Percentiles rank a stretch among this genome's conserved stretches.
Evolutionary conservation across 176 grass and related monocot genomes (phyloP).

Genomic region (Oryza glumipatula): DNA sequence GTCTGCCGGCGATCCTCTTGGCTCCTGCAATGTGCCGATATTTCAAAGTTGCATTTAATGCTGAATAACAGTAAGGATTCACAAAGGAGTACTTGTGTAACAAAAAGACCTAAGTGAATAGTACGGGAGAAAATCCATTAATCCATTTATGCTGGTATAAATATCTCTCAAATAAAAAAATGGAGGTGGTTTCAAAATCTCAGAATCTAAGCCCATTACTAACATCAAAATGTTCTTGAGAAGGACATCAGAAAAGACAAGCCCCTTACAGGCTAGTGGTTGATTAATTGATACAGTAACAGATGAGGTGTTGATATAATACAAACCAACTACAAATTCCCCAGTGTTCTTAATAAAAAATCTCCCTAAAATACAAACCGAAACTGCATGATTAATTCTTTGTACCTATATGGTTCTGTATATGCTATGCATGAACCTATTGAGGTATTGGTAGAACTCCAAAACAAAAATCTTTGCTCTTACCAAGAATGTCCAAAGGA

Average conservation of each 20-base stretch:
- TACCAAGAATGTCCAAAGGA: constrained; percentile 27
- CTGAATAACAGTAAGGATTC: not conserved
- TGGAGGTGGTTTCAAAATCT: not conserved
- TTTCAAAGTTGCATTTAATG: not conserved
- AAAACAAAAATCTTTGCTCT: not conserved
- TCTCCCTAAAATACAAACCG: not conserved
- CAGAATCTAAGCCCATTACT: not conserved
- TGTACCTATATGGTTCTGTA: not conserved
- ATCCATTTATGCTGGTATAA: not conserved
- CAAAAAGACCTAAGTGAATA: not conserved
- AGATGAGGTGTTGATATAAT: not conserved
- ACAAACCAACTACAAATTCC: not conserved
- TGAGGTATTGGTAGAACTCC: not conserved
- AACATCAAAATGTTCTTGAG: not conserved
- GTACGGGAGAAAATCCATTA: not conserved
- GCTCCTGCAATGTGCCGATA: constrained; percentile 8
- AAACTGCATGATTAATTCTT: not conserved
- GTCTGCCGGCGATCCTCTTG: not conserved
- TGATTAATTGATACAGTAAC: not conserved
- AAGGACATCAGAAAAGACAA: not conserved
- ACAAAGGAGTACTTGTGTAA: not conserved
- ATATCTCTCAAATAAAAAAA: not conserved
- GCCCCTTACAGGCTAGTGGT: not conserved
- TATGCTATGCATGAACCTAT: not conserved
- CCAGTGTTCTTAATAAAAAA: not conserved